Conservation (phyloP, 2,329 filamentous ascomycete species). For the Botryotinia calthae region DNA sequence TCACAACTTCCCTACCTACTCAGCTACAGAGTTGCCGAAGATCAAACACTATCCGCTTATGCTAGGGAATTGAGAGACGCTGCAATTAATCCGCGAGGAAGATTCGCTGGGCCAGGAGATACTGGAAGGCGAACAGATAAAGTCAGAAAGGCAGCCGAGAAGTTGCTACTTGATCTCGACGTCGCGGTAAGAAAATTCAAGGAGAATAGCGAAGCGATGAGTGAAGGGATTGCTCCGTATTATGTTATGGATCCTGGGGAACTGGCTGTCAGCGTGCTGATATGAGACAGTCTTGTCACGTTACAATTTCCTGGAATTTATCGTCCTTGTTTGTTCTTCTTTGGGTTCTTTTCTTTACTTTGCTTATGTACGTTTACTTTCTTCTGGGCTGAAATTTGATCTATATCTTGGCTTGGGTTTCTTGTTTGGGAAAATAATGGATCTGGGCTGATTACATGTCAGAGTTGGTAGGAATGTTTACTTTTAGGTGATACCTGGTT, state of each 20-base stretch:
- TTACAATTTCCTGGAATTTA: not conserved
- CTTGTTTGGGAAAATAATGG: not conserved
- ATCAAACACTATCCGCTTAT: slow-evolving; percentile 40
- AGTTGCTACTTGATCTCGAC: slow-evolving; percentile 10
- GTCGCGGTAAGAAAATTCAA: slow-evolving; percentile 1
- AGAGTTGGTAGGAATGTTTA: not conserved
- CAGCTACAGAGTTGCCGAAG: slow-evolving; percentile 44
- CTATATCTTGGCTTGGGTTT: not conserved
- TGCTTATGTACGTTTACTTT: not conserved
- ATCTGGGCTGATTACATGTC: not conserved
- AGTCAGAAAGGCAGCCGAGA: slow-evolving; percentile 6
- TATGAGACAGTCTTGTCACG: not conserved
- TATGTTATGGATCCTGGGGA: slow-evolving; percentile 9
- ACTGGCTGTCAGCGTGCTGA: slow-evolving; percentile 5
- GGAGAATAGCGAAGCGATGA: slow-evolving; percentile 14
- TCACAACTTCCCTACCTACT: slow-evolving; percentile 48
- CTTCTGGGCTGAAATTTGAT: not conserved
- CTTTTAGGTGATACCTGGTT: not conserved
- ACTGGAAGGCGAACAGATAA: not conserved
- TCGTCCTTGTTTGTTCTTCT: not conserved
- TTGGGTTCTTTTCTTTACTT: not conserved
- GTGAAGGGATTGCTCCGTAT: slow-evolving; percentile 8
- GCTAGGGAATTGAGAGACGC: slow-evolving; percentile 8
- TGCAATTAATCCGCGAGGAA: not conserved
- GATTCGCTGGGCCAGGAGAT: slow-evolving; percentile 4